Percentiles rank a stretch among this genome's conserved stretches.
These are phyloP conservation scores for Picocystis sp. DNA, from an alignment of 163 green algal species.

Conservation along the genomic window DNA sequence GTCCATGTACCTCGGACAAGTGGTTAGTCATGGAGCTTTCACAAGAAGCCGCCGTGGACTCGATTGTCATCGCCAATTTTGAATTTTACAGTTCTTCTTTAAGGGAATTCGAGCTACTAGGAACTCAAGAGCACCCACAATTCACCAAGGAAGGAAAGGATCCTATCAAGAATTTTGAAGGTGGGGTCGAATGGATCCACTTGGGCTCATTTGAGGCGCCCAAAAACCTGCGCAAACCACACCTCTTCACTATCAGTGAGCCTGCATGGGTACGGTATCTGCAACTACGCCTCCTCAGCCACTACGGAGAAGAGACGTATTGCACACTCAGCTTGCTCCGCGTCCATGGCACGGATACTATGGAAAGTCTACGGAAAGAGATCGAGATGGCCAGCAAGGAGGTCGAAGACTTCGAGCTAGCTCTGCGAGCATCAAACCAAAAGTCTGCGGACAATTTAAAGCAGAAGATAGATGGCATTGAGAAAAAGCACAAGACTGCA, in stretches of 20 bases:
- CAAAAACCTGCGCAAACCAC: conserved; percentile 13
- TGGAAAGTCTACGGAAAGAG: conserved; percentile 22
- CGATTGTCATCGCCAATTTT: conserved; percentile 24
- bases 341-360: conserved; percentile 25
- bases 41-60: conserved; percentile 17
- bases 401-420: conserved; percentile 8
- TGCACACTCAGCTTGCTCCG: conserved; percentile 22
- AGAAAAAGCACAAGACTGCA: too few relatives aligned
- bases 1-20: conserved; percentile 22
- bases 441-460: too few relatives aligned
- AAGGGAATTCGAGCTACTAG: conserved; percentile 21
- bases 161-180: neutral
- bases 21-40: conserved; percentile 30
- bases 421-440: too few relatives aligned
- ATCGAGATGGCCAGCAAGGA: conserved; percentile 11
- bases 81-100: conserved; percentile 27
- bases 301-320: conserved; percentile 23
- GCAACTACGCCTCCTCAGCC: conserved; percentile 13
- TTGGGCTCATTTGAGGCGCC: conserved; percentile 18
- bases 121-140: conserved; percentile 12
- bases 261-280: conserved; percentile 20
- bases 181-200: conserved; percentile 8
- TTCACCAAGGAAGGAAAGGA: conserved; percentile 3
- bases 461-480: too few relatives aligned
- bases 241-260: conserved; percentile 13